phyloP scores from a whole-genome alignment of 352 stramenopile genomes.

The Phytopythium cucurbitacearum region DNA sequence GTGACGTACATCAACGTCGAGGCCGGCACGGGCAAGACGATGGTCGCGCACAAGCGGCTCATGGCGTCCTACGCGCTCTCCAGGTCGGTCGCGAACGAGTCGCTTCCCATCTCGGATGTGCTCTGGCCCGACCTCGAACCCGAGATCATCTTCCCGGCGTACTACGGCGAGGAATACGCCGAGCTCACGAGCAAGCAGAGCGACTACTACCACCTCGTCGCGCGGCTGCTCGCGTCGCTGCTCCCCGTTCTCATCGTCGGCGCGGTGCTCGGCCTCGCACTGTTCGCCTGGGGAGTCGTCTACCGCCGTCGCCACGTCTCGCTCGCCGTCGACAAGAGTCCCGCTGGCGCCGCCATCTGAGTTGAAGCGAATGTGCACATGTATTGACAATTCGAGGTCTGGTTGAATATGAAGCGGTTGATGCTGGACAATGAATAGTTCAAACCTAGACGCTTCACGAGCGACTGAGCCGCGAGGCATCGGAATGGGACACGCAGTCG shows the following conservation, averaged over 20 bases:
- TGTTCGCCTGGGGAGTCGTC: slow-evolving; percentile 30
- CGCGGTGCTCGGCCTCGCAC: slow-evolving; percentile 26
- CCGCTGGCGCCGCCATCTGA: slow-evolving; percentile 8
- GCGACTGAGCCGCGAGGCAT: no score
- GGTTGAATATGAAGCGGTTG: not conserved
- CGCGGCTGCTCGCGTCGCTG: slow-evolving; percentile 33
- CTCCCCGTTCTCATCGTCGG: slow-evolving; percentile 56
- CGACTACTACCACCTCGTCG: slow-evolving; percentile 40
- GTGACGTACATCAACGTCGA: slow-evolving; percentile 62
- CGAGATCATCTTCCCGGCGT: slow-evolving; percentile 49
- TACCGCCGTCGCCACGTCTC: slow-evolving; percentile 32
- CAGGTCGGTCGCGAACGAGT: slow-evolving; percentile 22
- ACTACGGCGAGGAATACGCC: slow-evolving; percentile 50
- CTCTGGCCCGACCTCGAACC: slow-evolving; percentile 44
- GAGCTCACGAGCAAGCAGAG: slow-evolving; percentile 25
- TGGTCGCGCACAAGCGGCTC: slow-evolving; percentile 63
- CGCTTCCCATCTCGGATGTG: slow-evolving; percentile 50
- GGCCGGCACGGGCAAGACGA: slow-evolving; percentile 62
- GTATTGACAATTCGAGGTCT: not conserved
- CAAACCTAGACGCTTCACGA: no score
- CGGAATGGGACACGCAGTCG: no score
- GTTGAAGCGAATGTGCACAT: not conserved
- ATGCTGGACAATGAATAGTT: no score
- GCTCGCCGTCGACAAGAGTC: slow-evolving; percentile 13
- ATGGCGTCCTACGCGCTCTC: slow-evolving; percentile 58